Evolutionary conservation across 306 rosid species (phyloP).

Genomic region (Erythrophleum fordii): DNA sequence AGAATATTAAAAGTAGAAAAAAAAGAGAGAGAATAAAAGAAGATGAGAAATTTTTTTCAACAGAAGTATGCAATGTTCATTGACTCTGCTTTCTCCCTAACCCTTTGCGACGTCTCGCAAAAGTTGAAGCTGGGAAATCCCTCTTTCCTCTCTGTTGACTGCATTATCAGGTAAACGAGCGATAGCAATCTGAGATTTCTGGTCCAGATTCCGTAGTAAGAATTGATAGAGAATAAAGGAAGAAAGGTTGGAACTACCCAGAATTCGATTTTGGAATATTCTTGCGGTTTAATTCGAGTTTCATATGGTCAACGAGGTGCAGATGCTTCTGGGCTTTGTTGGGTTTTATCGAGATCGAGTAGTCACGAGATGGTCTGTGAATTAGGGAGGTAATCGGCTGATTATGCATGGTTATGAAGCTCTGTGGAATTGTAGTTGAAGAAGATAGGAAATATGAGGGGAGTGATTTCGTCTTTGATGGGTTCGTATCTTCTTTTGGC

Average conservation of each 20-base stretch:
- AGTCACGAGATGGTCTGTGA: conserved; percentile 22
- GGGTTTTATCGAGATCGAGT: conserved; percentile 44
- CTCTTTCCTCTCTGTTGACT: conserved; percentile 19
- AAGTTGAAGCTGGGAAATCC: conserved; percentile 1
- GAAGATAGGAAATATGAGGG: conserved; percentile 39
- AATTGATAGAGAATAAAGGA: conserved; percentile 1
- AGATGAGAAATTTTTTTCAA: conserved; percentile 35
- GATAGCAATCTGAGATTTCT: conserved; percentile 37
- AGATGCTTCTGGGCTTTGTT: conserved; percentile 32
- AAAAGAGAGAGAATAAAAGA: conserved; percentile 1
- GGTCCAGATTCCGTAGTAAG: conserved; percentile 35
- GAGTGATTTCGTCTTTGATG: conserved; percentile 42
- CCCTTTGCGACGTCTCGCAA: conserved; percentile 20
- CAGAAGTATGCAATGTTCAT: conserved; percentile 44
- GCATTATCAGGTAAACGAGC: conserved; percentile 38
- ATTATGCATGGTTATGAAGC: conserved; percentile 44
- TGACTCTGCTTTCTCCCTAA: conserved; percentile 41
- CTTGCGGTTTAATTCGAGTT: conserved; percentile 21
- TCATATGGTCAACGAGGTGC: conserved; percentile 43
- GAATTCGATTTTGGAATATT: conserved; percentile 28
- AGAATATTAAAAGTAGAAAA: conserved; percentile 10
- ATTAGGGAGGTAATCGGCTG: conserved; percentile 26
- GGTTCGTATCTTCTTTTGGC: conserved; percentile 53
- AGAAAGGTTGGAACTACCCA: conserved; percentile 38
- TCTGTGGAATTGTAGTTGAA: conserved; percentile 33